Base-by-base conservation (phyloP, 345 rosid species). In the Nasturtium officinale region DNA sequence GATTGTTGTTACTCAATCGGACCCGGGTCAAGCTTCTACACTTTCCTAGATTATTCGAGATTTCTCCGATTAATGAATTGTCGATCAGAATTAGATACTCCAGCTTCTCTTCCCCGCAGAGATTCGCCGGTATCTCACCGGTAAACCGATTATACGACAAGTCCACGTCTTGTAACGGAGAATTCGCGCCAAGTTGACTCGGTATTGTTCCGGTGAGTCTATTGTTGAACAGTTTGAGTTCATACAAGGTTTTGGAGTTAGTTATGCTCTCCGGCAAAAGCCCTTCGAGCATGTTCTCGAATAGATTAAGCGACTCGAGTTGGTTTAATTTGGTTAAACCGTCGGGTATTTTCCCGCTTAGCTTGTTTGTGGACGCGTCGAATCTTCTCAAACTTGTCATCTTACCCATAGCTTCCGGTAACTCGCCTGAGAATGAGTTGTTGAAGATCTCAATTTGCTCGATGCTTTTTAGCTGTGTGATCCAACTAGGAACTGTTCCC, bases 151-250 rank as follows among this genome's bases (percentile, higher is more conserved):
- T 90, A 63, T 81, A 82, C 7, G 99, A 89, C 3, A 95, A 33
- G 67, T 95, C 97, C 11, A 95, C 40, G 7, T 9, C 7, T 63
- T 8, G 63, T 32, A 91, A 76, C 46, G 84, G 81, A 5, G 93
- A 90, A 80, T 86, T 83, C 20, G 48, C 70, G 12, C 96, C 97
- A 16, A 95, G 89, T 63, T 79, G 79, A 28, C 76, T 78, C 54
- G 99, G 99, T 51, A 95, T 12, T 17, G 23, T 2, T 1, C 96
- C 97, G 5, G 77, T 84, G 67, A 95, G 87, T 66, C 16, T 81
- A 78, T 95, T 95, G 63, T 83, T 87, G 81, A 89, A 95, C 67
- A 95, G 65, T 42, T 48, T 88, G 67, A 95, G 91, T 47, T 89
- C 97, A 3, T 35, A 9, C 69, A 95, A 78, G 2, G 61, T 76